Percentiles rank a stretch among this genome's conserved stretches.
Evolutionary conservation across 495 filamentous ascomycete species (phyloP).

Genomic region (Aspergillus saccharolyticus): DNA sequence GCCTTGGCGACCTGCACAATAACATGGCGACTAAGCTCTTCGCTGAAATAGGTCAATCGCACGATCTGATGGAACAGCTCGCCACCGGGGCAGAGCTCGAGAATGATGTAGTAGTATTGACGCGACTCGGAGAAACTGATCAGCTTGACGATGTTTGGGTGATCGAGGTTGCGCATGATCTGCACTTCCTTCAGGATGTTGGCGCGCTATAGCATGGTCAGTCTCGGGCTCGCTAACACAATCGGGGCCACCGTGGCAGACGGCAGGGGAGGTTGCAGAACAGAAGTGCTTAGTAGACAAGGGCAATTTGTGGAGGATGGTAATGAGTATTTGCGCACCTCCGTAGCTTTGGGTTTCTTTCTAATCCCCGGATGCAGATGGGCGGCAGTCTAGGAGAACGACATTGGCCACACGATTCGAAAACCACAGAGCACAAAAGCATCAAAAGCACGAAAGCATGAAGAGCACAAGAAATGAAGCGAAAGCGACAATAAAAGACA

Average conservation of each 20-base stretch:
- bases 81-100: constrained; percentile 92
- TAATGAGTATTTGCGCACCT: constrained; percentile 71
- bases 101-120: constrained; percentile 95
- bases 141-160: constrained; percentile 90
- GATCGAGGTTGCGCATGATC: constrained; percentile 95
- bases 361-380: constrained; percentile 93
- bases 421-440: constrained; percentile 3
- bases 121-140: constrained; percentile 89
- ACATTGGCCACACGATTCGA: constrained; percentile 32
- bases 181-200: constrained; percentile 98
- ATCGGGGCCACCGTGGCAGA: constrained; percentile 8
- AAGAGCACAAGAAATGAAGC: constrained; percentile 14
- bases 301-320: constrained; percentile 14
- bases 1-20: constrained; percentile 91
- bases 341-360: constrained; percentile 86
- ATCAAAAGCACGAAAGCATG: constrained; percentile 17
- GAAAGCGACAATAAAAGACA: too few species aligned
- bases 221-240: constrained; percentile 5
- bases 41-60: constrained; percentile 95
- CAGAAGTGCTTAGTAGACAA: constrained; percentile 12
- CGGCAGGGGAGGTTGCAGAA: constrained; percentile 5
- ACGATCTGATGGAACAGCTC: constrained; percentile 99
- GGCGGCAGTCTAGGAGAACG: constrained; percentile 60
- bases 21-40: constrained; percentile 89
- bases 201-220: constrained; percentile 59